Base-by-base conservation (phyloP, 352 stramenopile species). In the Blastocystis sp. region DNA sequence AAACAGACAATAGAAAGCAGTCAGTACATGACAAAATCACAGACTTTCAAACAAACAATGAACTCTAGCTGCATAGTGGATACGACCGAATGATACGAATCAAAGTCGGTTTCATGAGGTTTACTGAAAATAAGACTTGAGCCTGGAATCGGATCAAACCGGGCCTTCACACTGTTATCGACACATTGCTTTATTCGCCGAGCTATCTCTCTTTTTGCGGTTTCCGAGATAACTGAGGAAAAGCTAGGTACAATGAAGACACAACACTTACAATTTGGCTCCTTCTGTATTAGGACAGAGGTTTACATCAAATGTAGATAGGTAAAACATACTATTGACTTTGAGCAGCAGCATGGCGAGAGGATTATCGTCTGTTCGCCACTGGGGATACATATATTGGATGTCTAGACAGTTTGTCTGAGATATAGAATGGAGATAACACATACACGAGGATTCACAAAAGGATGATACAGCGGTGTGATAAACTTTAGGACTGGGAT, bases 321-420 rank as follows among this genome's bases (percentile, higher is more conserved):
- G 5, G 26, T 80, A 23, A 41, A 80, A 80, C 70, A 80, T 80
- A 8, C 43, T 41, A 11, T 61, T 47, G 18, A 80, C 23, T 47
- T 62, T 61, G 37, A 66, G 11, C 37, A 80, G 13, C 6, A 80
- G 55, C 4, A 18, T 62, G 13, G 55, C 50, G 11, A 80, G 29
- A 18, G 50, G 20, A 80, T 80, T 80, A n/a, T 11, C 41, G 45
- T 80, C 70, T 9, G 70, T 63, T 80, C 70, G 23, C 70, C 70
- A 80, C 43, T 80, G 43, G 2, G 70, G 70, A 64, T 80, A 80
- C 3, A 80, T 34, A 45, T 80, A 80, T 41, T 80, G 70, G 39
- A 80, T 54, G 39, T 80, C 70, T 4, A 80, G 23, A 62, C 20
- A 62, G 45, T 80, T 80, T 47, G 70, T 80, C 70, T 80, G 64